Conservation (phyloP, 2,329 filamentous ascomycete genomes). For the Botrytis aclada region DNA sequence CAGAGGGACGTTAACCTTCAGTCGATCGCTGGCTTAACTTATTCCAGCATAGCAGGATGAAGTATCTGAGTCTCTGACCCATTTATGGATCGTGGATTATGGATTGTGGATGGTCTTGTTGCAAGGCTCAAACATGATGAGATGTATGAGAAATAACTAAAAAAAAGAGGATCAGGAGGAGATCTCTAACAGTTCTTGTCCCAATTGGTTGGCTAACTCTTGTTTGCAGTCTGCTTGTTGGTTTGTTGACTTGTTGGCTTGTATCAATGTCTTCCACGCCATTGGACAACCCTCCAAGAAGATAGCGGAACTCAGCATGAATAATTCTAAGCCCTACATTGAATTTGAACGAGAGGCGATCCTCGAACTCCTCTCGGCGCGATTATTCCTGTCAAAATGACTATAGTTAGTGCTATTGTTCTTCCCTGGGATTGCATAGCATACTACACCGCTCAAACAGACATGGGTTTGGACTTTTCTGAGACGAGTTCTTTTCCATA, state of each 20-base stretch:
- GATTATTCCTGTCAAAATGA: not conserved
- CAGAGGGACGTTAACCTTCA: not conserved
- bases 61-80: not conserved
- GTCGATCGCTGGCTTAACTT: not conserved
- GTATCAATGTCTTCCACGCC: not conserved
- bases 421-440: slow-evolving; percentile 26
- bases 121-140: slow-evolving; percentile 9
- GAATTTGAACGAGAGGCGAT: slow-evolving; percentile 17
- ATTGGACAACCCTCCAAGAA: not conserved
- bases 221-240: slow-evolving; percentile 31
- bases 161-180: slow-evolving; percentile 16
- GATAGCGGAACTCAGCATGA: slow-evolving; percentile 15
- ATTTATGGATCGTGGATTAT: not conserved
- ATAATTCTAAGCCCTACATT: slow-evolving; percentile 26
- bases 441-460: slow-evolving; percentile 37
- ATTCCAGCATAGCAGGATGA: slow-evolving; percentile 1
- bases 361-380: slow-evolving; percentile 25
- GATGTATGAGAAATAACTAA: not conserved
- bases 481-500: slow-evolving; percentile 21
- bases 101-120: slow-evolving; percentile 8
- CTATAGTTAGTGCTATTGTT: slow-evolving; percentile 25
- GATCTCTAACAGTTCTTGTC: slow-evolving; percentile 16
- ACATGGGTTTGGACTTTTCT: slow-evolving; percentile 22
- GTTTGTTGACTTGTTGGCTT: not conserved
- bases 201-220: slow-evolving; percentile 34